These are phyloP conservation scores for Lepidium sativum DNA, from an alignment of 345 rosid genomes.

Conservation along the genomic window DNA sequence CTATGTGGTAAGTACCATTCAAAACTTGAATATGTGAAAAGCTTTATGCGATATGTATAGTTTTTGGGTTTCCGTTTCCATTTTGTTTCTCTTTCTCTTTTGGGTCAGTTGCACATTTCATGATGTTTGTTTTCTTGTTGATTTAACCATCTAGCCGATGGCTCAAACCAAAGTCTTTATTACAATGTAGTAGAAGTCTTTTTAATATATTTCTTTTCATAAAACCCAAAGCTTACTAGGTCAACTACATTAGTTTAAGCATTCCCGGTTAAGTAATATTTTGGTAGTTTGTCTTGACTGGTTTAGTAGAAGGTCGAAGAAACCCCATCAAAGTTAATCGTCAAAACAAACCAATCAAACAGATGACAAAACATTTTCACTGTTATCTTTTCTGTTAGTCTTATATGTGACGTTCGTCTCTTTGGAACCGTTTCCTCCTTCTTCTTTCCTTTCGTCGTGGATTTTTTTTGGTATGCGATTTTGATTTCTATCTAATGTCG, in stretches of 20 bases:
- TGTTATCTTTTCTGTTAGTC: not conserved
- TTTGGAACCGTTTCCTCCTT: conserved; percentile 8
- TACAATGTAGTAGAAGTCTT: conserved; percentile 1
- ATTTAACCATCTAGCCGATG: conserved; percentile 13
- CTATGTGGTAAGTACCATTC: not conserved
- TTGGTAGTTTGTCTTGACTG: not conserved
- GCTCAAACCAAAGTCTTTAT: conserved; percentile 15
- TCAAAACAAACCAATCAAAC: too few species aligned
- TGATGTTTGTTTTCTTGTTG: conserved; percentile 8
- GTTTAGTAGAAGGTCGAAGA: not conserved
- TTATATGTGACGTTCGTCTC: not conserved
- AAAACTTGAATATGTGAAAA: conserved; percentile 18
- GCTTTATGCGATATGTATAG: conserved; percentile 21
- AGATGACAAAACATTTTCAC: too few species aligned
- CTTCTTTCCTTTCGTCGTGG: not conserved
- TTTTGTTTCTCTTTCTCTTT: not conserved
- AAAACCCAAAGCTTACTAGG: not conserved
- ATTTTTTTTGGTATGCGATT: not conserved
- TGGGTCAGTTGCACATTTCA: conserved; percentile 10
- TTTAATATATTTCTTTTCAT: not conserved
- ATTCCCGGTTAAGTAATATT: not conserved
- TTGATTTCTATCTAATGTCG: too few species aligned
- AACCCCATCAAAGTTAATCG: not conserved
- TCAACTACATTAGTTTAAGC: not conserved
- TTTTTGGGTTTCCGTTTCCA: not conserved